Evolutionary conservation across 371 early-diverging fungal species (phyloP), one percentile per base, ranked within the genome.

Genomic region (Haplosporangium sp.): DNA sequence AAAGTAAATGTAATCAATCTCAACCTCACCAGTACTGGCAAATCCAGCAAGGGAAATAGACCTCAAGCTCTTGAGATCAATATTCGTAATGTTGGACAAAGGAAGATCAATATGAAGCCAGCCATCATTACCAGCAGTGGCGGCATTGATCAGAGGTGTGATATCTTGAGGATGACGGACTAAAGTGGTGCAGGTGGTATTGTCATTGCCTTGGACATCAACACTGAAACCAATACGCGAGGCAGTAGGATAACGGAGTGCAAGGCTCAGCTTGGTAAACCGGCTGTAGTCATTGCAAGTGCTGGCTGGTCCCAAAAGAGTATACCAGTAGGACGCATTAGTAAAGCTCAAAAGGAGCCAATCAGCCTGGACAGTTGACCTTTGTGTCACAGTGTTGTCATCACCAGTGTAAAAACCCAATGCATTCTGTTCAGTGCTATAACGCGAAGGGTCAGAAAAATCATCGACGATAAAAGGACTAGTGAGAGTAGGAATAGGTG

Each of bases 231-330:
- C 55, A 9, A 34, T 55, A 9, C 35, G 20, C 11, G 6, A 34
- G 2, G 8, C 6, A 11, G 55, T 55, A 27, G 35, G 35, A 13
- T 55, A 55, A 15, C 55, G 35, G 34, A 55, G 9, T 4, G 55
- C 20, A 9, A 55, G 34, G 13, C 9, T 55, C 55, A 55, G 1
- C 10, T 10, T 55, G 11, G 55, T 55, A 34, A 55, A 55, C 11
- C 10, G 35, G 17, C 55, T 55, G 55, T 55, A 55, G 11, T 55
- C 55, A 34, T 55, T 55, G 55, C 55, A 55, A 4, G 55, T 55
- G 55, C 34, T 17, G 55, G 27, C 6, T 34, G 20, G 11, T 3
- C 55, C 55, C 3, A 55, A 17, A 34, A 55, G 55, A 35, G 55
- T 55, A 13, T 35, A 55, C 55, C 55, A 55, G 35, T 55, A 35